Percentiles rank a stretch among this genome's conserved stretches.
phyloP scores from a whole-genome alignment of 164 flowering plant genomes.

The Piper betle region DNA sequence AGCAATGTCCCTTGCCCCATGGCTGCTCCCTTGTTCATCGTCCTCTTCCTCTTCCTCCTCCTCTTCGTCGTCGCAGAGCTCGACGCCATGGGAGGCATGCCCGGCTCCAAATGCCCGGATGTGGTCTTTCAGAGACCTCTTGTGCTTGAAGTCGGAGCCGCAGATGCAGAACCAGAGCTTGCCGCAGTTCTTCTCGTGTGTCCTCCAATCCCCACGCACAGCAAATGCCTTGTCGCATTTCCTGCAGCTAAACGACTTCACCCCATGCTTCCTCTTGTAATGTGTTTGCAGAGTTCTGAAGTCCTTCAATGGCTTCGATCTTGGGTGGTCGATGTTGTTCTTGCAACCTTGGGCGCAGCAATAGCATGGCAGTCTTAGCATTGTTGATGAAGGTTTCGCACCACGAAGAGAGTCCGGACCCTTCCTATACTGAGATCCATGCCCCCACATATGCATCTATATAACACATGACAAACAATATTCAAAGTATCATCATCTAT shows the following conservation, averaged over 20 bases:
- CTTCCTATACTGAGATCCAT: constrained; percentile 52
- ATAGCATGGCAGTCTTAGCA: constrained; percentile 50
- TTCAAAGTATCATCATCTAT: not conserved
- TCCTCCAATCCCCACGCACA: constrained; percentile 71
- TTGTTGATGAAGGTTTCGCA: constrained; percentile 32
- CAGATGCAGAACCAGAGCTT: constrained; percentile 65
- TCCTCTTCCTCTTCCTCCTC: constrained; percentile 6
- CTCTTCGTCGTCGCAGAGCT: constrained; percentile 18
- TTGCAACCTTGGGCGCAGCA: constrained; percentile 64
- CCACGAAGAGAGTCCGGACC: constrained; percentile 51
- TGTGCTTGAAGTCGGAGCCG: constrained; percentile 72
- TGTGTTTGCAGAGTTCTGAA: constrained; percentile 68
- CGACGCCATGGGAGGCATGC: constrained; percentile 33
- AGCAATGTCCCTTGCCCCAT: not conserved
- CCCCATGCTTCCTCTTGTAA: constrained; percentile 66
- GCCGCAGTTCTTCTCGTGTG: constrained; percentile 74
- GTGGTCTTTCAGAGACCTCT: constrained; percentile 68
- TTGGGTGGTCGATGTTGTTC: constrained; percentile 58
- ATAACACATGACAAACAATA: not conserved
- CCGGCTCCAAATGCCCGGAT: constrained; percentile 53
- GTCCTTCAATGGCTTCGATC: constrained; percentile 62
- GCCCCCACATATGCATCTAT: constrained; percentile 77
- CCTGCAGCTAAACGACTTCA: constrained; percentile 41
- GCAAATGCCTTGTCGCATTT: constrained; percentile 62
- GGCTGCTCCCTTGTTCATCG: not conserved